phyloP scores from a whole-genome alignment of 139 green algal genomes.

The Haematococcus lacustris region DNA sequence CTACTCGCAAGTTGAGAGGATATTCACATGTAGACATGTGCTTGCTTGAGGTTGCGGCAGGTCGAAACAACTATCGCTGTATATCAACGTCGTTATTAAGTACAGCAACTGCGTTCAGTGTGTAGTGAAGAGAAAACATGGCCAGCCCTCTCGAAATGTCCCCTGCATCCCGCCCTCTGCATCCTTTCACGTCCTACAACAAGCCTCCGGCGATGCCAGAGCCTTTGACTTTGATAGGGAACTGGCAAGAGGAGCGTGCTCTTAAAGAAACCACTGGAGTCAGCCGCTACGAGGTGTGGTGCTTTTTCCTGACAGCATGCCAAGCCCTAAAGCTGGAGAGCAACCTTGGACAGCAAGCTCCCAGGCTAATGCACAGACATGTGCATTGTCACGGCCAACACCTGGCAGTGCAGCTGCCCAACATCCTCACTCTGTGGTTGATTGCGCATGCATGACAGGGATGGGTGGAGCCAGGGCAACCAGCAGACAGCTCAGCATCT shows the following conservation, averaged over 20 bases:
- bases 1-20: too few relatives aligned
- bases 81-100: too few relatives aligned
- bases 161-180: too few relatives aligned
- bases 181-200: constrained; percentile 1
- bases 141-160: too few relatives aligned
- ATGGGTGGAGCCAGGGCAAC: constrained; percentile 1
- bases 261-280: neutral
- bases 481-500: neutral
- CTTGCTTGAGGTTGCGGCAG: too few relatives aligned
- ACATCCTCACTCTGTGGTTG: too few relatives aligned
- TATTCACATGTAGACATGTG: too few relatives aligned
- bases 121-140: too few relatives aligned
- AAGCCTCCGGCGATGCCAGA: neutral
- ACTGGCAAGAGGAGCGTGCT: constrained; percentile 11
- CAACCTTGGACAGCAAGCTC: neutral
- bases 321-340: neutral
- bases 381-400: neutral
- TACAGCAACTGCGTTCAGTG: too few relatives aligned
- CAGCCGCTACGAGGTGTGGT: neutral
- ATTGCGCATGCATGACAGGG: neutral
- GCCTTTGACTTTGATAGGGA: constrained; percentile 5
- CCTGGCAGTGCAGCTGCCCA: neutral
- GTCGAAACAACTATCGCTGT: too few relatives aligned
- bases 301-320: neutral
- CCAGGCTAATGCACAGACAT: neutral